Base-by-base conservation (phyloP, 2,329 filamentous ascomycete species). In the Neopestalotiopsis sp. region DNA sequence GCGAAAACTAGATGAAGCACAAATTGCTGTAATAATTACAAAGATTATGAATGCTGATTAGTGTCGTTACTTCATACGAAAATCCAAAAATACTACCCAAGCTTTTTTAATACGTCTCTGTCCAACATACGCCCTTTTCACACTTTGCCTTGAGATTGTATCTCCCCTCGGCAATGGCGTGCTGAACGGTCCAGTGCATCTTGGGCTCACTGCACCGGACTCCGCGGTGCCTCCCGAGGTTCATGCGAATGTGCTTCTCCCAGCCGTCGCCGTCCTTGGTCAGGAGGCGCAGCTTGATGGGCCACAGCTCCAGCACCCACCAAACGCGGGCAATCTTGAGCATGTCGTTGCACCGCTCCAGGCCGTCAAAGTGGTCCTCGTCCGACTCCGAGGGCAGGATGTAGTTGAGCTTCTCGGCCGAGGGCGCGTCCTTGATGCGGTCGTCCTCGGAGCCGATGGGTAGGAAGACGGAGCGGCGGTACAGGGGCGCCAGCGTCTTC, bases 301-400 rank as follows among this genome's bases (percentile, higher is more conserved):
- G 82, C 80, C 79, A 83, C 20, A 81, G 69, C 70, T 84, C 82
- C 1, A 84, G 74, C 4, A 83, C 70, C 82, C 82, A 84, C 82
- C 82, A 84, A 3, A 72, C 71, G 62, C 79, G 81, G 1, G 78
- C 78, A 12, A 77, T 64, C 1, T 69, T 74, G 2, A 84, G 75
- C 70, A 81, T 79, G 65, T 84, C 82, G 61, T 83, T 83, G 61
- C 83, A 75, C 0, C 75, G 74, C n/a, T 78, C 73, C n/a, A 81
- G 68, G 4, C 78, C 75, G 68, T 84, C 82, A 63, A 84, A 83
- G 70, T 80, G 79, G 67, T 83, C 81, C 74, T 84, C 82, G 5
- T 78, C 76, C 57, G 79, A 76, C 69, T 84, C 82, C 0, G 82
- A 80, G 0, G 81, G 72, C 65, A 78, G 67, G 4, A 74, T 74